Percentiles rank a stretch among this genome's conserved stretches.
Conservation (phyloP, 768 basidiomycete species). For the Favolaschia claudopus region DNA sequence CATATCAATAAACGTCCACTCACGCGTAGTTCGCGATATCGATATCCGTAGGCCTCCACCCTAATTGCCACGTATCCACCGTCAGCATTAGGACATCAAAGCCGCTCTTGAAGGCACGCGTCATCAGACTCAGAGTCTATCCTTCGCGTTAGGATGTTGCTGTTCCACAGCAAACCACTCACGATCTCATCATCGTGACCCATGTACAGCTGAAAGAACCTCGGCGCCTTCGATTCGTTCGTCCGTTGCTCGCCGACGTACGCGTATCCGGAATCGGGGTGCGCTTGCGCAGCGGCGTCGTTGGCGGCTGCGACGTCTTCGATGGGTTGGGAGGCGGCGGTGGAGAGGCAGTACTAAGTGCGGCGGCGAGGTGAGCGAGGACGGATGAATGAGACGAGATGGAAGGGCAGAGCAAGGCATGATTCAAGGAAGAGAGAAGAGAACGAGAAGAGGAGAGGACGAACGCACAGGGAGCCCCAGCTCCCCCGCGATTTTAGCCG, state of each 20-base stretch:
- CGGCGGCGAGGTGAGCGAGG: too few relatives aligned
- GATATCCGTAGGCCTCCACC: conserved; percentile 57
- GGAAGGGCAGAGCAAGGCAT: too few relatives aligned
- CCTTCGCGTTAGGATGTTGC: neutral
- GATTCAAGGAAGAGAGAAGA: too few relatives aligned
- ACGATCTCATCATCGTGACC: conserved; percentile 61
- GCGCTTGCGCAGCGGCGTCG: conserved; percentile 49
- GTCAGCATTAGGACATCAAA: conserved; percentile 57
- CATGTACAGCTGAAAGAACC: conserved; percentile 67
- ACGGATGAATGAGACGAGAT: too few relatives aligned
- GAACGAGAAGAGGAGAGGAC: too few relatives aligned
- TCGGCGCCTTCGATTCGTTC: conserved; percentile 37
- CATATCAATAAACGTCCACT: neutral
- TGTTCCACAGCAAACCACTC: conserved; percentile 1
- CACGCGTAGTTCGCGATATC: conserved; percentile 58
- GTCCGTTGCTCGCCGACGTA: conserved; percentile 43
- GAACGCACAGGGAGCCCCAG: conserved; percentile 38
- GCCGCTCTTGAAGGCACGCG: conserved; percentile 53
- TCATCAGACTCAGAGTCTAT: conserved; percentile 53
- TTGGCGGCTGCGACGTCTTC: conserved; percentile 59
- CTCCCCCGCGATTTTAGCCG: conserved; percentile 50
- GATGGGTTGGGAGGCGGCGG: conserved; percentile 57
- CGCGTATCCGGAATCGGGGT: conserved; percentile 43
- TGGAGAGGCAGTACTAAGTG: conserved; percentile 59
- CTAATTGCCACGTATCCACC: conserved; percentile 59